phyloP scores from a whole-genome alignment of 352 stramenopile genomes.

The Pythium guiyangense region DNA sequence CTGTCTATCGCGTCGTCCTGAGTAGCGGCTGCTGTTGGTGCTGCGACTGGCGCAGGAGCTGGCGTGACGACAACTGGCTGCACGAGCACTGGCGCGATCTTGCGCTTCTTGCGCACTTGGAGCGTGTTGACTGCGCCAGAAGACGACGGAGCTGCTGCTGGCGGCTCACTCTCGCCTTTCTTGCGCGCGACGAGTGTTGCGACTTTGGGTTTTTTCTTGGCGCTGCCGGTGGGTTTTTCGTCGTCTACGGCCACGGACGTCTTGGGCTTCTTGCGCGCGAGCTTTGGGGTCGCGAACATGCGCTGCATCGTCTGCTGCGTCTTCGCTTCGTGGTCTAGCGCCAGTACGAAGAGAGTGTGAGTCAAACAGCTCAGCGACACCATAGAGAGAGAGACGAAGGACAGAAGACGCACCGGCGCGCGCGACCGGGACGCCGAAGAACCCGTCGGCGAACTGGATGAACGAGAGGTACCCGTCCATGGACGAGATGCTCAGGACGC shows the following conservation, averaged over 20 bases:
- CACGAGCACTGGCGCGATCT: constrained; percentile 54
- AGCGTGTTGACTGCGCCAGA: constrained; percentile 46
- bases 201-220: constrained; percentile 26
- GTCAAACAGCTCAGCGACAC: too few species aligned
- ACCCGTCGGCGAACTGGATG: constrained; percentile 86
- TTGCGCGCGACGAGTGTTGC: constrained; percentile 17
- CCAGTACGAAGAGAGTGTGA: not conserved
- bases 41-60: not conserved
- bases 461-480: constrained; percentile 96
- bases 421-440: constrained; percentile 57
- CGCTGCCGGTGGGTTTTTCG: constrained; percentile 1
- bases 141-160: constrained; percentile 9
- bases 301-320: constrained; percentile 46
- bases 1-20: not conserved
- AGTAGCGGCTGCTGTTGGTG: not conserved
- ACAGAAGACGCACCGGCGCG: constrained; percentile 5
- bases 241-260: constrained; percentile 1
- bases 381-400: too few species aligned
- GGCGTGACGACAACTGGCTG: not conserved
- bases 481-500: constrained; percentile 91
- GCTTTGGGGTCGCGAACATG: constrained; percentile 66
- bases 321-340: constrained; percentile 29
- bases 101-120: constrained; percentile 83
- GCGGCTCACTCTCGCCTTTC: constrained; percentile 4
- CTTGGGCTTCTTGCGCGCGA: constrained; percentile 54